Conservation (phyloP, 2,329 filamentous ascomycete species). For the Talaromyces sp. region DNA sequence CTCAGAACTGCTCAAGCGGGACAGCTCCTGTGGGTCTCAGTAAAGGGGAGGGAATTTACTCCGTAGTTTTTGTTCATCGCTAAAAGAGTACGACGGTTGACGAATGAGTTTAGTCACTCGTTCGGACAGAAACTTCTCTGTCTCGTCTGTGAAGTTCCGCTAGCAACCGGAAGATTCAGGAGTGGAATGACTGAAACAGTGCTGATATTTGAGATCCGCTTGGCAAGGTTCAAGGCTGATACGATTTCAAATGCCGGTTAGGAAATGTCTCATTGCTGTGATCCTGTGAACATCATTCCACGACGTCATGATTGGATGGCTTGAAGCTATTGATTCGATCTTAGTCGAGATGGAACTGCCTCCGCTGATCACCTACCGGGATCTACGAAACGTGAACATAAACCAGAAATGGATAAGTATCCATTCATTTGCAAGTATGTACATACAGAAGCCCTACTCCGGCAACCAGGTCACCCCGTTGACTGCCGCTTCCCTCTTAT, state of each 20-base stretch:
- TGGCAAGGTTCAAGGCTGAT: background rate
- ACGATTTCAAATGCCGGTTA: background rate
- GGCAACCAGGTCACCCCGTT: conserved; percentile 15
- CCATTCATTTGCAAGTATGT: background rate
- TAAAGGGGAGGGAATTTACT: background rate
- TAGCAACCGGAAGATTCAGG: background rate
- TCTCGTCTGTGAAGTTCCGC: background rate
- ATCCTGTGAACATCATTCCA: background rate
- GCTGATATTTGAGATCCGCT: background rate
- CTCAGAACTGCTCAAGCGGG: background rate
- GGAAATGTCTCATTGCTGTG: background rate
- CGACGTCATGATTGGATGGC: background rate
- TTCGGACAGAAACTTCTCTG: background rate
- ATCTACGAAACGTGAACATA: background rate
- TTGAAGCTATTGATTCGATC: background rate
- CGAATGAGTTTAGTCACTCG: background rate
- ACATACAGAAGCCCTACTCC: conserved; percentile 8
- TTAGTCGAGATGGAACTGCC: background rate
- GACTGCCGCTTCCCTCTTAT: conserved; percentile 27
- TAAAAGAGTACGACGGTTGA: background rate
- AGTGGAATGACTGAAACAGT: background rate
- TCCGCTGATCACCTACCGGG: background rate
- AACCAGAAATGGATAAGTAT: background rate
- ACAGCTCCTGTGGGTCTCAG: background rate
- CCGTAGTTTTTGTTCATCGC: background rate